These are phyloP conservation scores for Myxozyma kluyveri DNA, from an alignment of 805 yeast species.

Conservation along the genomic window DNA sequence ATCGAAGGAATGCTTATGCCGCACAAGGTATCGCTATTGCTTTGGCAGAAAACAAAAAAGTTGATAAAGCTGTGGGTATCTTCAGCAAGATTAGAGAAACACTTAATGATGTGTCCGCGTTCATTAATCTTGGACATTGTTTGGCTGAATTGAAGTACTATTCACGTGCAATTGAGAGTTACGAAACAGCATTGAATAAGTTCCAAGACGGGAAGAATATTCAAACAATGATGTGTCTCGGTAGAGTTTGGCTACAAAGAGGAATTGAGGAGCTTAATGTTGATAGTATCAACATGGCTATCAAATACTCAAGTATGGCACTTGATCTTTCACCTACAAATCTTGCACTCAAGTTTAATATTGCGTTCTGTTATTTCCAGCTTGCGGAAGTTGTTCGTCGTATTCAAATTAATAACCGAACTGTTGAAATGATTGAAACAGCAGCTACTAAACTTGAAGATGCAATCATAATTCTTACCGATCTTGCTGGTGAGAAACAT, in stretches of 20 bases:
- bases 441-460: conserved; percentile 57
- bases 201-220: conserved; percentile 61
- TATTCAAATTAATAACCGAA: conserved; percentile 56
- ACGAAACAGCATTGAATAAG: conserved; percentile 72
- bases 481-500: conserved; percentile 54
- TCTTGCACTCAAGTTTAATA: conserved; percentile 64
- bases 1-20: conserved; percentile 84
- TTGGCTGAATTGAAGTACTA: conserved; percentile 76
- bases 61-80: conserved; percentile 75
- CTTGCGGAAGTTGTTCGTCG: conserved; percentile 79
- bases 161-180: conserved; percentile 78
- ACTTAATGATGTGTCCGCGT: conserved; percentile 75
- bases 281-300: conserved; percentile 57
- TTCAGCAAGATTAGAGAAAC: conserved; percentile 89
- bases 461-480: conserved; percentile 60
- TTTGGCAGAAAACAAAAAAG: conserved; percentile 67
- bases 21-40: conserved; percentile 97
- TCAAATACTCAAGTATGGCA: conserved; percentile 63
- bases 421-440: conserved; percentile 56
- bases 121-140: conserved; percentile 85
- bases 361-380: conserved; percentile 80
- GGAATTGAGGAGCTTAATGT: conserved; percentile 66
- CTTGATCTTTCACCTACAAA: conserved; percentile 42
- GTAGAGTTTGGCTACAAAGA: conserved; percentile 84
- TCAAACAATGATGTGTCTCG: conserved; percentile 66